Evolutionary conservation across 2,329 filamentous ascomycete genomes (phyloP).

Genomic region (Penicillium sp.): DNA sequence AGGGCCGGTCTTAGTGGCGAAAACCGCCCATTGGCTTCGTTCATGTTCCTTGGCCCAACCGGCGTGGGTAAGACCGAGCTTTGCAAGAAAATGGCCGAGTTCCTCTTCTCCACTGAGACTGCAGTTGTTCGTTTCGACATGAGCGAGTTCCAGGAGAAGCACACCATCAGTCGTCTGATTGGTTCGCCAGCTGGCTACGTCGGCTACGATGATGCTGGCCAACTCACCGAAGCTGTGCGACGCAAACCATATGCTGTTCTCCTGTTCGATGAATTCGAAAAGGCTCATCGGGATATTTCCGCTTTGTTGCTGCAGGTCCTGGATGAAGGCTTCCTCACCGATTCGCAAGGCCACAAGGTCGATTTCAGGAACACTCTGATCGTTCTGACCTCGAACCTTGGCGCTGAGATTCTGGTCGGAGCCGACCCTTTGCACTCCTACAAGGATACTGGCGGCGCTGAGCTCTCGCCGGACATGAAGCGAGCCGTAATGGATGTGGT

Average conservation of each 20-base stretch:
- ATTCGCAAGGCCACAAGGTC: conserved; percentile 92
- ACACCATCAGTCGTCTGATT: conserved; percentile 90
- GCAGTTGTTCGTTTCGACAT: conserved; percentile 96
- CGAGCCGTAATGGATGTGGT: conserved; percentile 88
- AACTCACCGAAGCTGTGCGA: conserved; percentile 91
- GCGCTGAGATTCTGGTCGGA: conserved; percentile 85
- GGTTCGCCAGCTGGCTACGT: conserved; percentile 93
- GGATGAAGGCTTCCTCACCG: conserved; percentile 93
- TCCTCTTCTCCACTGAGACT: conserved; percentile 88
- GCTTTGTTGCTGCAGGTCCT: conserved; percentile 89
- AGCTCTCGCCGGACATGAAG: conserved; percentile 73
- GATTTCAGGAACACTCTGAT: conserved; percentile 97
- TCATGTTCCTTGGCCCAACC: conserved; percentile 97
- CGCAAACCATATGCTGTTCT: conserved; percentile 94
- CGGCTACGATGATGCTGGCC: conserved; percentile 94
- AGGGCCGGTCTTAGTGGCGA: conserved; percentile 88
- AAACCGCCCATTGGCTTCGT: conserved; percentile 86
- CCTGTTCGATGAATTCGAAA: conserved; percentile 96
- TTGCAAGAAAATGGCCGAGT: conserved; percentile 91
- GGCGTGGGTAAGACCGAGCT: conserved; percentile 97
- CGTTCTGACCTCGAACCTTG: conserved; percentile 92
- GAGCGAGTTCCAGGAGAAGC: conserved; percentile 97
- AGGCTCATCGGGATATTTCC: conserved; percentile 93
- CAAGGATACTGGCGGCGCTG: conserved; percentile 63
- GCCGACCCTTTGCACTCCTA: conserved; percentile 67